Percentiles rank a stretch among this genome's conserved stretches.
Conservation (phyloP, 306 rosid genomes). For the Dryas drummondii region DNA sequence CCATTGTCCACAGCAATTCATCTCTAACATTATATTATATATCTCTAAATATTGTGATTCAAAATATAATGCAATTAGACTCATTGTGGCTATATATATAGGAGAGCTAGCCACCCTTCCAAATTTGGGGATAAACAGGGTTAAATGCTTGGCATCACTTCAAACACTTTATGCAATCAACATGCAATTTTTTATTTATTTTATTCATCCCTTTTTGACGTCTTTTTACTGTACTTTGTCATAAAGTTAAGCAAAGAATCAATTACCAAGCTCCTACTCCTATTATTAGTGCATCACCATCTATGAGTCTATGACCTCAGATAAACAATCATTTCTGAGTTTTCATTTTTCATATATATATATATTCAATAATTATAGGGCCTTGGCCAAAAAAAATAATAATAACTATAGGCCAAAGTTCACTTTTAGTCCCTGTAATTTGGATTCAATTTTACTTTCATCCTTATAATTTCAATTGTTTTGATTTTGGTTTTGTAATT, state of each 20-base stretch:
- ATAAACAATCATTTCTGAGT: background rate
- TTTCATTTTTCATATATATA: background rate
- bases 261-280: conserved; percentile 24
- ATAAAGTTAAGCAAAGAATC: conserved; percentile 9
- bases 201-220: conserved; percentile 2
- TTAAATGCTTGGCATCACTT: conserved; percentile 34
- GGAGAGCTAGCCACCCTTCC: conserved; percentile 13
- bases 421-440: too few relatives aligned
- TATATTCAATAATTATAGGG: background rate
- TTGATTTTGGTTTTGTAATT: too few relatives aligned
- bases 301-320: conserved; percentile 13
- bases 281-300: background rate
- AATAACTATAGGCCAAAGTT: too few relatives aligned
- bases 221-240: conserved; percentile 20
- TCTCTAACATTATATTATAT: background rate
- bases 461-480: too few relatives aligned
- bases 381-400: too few relatives aligned
- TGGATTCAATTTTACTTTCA: too few relatives aligned
- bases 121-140: conserved; percentile 22
- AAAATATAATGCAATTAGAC: conserved; percentile 20
- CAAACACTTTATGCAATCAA: conserved; percentile 18
- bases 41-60: conserved; percentile 4
- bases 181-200: conserved; percentile 19
- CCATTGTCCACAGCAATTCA: conserved; percentile 40
- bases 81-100: conserved; percentile 29